Evolutionary conservation across 2,329 filamentous ascomycete genomes (phyloP).

Genomic region (Aspergillus fumigatus): DNA sequence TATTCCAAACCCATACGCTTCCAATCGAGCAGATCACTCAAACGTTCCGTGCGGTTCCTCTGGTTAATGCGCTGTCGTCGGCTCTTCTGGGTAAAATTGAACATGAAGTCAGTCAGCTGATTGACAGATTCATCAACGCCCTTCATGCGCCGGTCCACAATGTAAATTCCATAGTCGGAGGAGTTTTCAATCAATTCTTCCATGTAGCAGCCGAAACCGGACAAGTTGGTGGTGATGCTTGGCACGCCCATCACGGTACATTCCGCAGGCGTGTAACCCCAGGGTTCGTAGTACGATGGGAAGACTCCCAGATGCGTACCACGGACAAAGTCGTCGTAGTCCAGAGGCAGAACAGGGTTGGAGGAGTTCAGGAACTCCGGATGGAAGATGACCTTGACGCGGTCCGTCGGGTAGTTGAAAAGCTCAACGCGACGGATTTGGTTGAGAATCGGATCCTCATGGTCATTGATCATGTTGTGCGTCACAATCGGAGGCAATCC

Average conservation of each 20-base stretch:
- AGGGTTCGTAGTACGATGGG: constrained; percentile 97
- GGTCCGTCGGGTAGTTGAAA: constrained; percentile 91
- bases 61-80: constrained; percentile 97
- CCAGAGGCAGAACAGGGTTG: constrained; percentile 89
- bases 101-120: constrained; percentile 88
- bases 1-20: constrained; percentile 99
- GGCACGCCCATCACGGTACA: constrained; percentile 99
- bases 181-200: constrained; percentile 98
- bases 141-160: constrained; percentile 92
- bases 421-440: constrained; percentile 93
- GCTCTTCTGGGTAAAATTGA: constrained; percentile 88
- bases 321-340: constrained; percentile 98
- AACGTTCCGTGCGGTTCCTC: constrained; percentile 88
- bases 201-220: constrained; percentile 99
- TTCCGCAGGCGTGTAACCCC: constrained; percentile 97
- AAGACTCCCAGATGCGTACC: constrained; percentile 96
- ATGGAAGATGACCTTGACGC: constrained; percentile 97
- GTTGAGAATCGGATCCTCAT: constrained; percentile 89
- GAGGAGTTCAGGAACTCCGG: constrained; percentile 95
- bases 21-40: constrained; percentile 96
- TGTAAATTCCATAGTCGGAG: constrained; percentile 97
- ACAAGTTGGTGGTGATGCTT: constrained; percentile 96
- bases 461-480: constrained; percentile 96
- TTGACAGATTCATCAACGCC: constrained; percentile 97
- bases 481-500: constrained; percentile 91